Conservation (phyloP, 371 early-diverging fungal genomes). For the Globomyces sp. region DNA sequence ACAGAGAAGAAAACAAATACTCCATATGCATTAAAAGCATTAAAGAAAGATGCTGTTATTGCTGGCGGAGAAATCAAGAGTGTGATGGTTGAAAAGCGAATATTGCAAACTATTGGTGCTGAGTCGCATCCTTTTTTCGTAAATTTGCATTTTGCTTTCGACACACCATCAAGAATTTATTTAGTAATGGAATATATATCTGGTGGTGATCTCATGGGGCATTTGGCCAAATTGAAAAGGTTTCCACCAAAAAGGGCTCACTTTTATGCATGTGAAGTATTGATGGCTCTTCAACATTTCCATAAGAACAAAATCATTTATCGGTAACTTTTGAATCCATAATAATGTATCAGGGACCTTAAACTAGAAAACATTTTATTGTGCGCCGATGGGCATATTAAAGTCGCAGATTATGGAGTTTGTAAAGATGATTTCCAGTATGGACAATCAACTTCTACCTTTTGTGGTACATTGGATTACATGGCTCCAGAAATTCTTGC, state of each 20-base stretch:
- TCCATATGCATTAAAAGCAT: slow-evolving; percentile 46
- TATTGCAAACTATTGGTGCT: slow-evolving; percentile 24
- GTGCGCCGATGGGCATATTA: slow-evolving; percentile 39
- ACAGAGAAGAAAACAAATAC: slow-evolving; percentile 9
- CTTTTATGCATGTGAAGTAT: background rate
- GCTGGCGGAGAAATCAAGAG: slow-evolving; percentile 34
- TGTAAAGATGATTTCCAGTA: slow-evolving; percentile 46
- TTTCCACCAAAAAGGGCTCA: background rate
- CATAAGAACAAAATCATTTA: slow-evolving; percentile 50
- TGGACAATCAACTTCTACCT: slow-evolving; percentile 36
- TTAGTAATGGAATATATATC: background rate
- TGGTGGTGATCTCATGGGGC: background rate
- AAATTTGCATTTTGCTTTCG: background rate
- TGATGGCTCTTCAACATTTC: slow-evolving; percentile 36
- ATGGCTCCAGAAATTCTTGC: slow-evolving; percentile 60
- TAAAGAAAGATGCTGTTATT: slow-evolving; percentile 41
- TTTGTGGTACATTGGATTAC: slow-evolving; percentile 61
- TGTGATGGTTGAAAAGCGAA: slow-evolving; percentile 22
- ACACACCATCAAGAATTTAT: background rate
- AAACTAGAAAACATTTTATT: slow-evolving; percentile 21
- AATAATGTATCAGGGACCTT: slow-evolving; percentile 19
- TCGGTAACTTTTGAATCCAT: slow-evolving; percentile 30
- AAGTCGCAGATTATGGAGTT: slow-evolving; percentile 61
- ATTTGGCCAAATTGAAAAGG: background rate
- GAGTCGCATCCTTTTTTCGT: slow-evolving; percentile 25